phyloP scores from a whole-genome alignment of 2,329 filamentous ascomycete genomes.

The Cryphonectria nitschkei region DNA sequence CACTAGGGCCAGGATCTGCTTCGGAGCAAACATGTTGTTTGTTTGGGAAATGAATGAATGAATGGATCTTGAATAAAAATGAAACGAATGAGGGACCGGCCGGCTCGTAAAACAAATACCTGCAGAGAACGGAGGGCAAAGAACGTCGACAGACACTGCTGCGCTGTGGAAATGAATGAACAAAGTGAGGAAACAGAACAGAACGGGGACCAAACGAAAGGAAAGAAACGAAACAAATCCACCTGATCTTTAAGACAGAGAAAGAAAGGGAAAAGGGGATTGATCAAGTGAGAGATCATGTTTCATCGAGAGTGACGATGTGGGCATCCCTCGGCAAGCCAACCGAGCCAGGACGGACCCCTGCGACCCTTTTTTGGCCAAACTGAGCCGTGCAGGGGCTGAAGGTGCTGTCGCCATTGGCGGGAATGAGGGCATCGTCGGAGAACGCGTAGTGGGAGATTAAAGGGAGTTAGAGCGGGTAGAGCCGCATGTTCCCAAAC shows the following conservation, averaged over 20 bases:
- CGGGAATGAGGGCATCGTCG: constrained; percentile 20
- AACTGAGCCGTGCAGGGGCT: neutral
- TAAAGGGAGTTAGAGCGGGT: constrained; percentile 14
- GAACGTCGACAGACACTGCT: constrained; percentile 17
- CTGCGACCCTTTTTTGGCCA: neutral
- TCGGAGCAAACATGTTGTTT: constrained; percentile 23
- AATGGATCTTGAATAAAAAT: neutral
- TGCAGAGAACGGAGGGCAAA: constrained; percentile 11
- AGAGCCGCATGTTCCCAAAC: constrained; percentile 7
- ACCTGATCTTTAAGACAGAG: neutral
- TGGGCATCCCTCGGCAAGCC: constrained; percentile 4
- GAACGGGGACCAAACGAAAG: neutral
- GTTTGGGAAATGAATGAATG: neutral
- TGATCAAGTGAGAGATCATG: neutral
- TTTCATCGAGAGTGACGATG: constrained; percentile 11
- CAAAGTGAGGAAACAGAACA: constrained; percentile 7
- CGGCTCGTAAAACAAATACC: neutral
- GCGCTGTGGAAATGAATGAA: constrained; percentile 7
- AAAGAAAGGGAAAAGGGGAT: neutral
- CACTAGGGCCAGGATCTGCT: constrained; percentile 22
- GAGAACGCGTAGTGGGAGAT: constrained; percentile 9
- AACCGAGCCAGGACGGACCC: neutral
- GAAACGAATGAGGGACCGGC: constrained; percentile 12
- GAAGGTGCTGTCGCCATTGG: constrained; percentile 6
- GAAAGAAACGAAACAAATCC: constrained; percentile 13